Evolutionary conservation across 768 basidiomycete genomes (phyloP), one percentile per base, ranked within the genome.

Genomic region (Lactarius quietus): DNA sequence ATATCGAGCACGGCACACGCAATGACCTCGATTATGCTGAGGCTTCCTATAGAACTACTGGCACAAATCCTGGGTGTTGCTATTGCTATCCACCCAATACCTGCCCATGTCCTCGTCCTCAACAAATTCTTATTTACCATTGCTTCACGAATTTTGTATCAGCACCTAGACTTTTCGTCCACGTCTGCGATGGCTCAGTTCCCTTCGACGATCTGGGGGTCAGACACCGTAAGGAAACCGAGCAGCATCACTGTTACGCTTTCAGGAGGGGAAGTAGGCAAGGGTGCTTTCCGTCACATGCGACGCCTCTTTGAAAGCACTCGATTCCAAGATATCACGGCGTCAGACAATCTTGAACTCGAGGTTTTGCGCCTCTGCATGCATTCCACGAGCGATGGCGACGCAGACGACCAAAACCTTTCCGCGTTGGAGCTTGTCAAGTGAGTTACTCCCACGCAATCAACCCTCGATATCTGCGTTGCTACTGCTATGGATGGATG

Each of bases 371-470:
- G 69, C 23, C 72, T 83, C 5, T 73, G 74, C 55, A 73, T 82
- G 69, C 76, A 81, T 67, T 78, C 81, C 14, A 80, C 78, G 61
- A 62, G 73, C 3, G 68, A 62, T 36, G 76, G 67, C 69, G 15
- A 66, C 74, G 31, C 72, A 73, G 17, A 65, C 69, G 41, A 72
- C 79, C 56, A 72, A 74, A 56, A 23, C 33, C 60, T 69, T 39
- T 71, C 72, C 14, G 78, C 78, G 15, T 70, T 80, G 45, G 68
- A 57, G 31, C 70, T 74, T 1, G 72, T 76, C 18, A 77, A 77
- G 81, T 81, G 69, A 74, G 80, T 68, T 26, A 23, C n/a, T 23
- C 41, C 28, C 51, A 17, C 7, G 8, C 33, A 33, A 9, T 31
- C 52, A 15, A 26, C n/a, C 12, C 28, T 23, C 9, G 14, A 45